Evolutionary conservation across 306 rosid species (phyloP), one percentile per base, ranked within the genome.

Genomic region (Senna tora): DNA sequence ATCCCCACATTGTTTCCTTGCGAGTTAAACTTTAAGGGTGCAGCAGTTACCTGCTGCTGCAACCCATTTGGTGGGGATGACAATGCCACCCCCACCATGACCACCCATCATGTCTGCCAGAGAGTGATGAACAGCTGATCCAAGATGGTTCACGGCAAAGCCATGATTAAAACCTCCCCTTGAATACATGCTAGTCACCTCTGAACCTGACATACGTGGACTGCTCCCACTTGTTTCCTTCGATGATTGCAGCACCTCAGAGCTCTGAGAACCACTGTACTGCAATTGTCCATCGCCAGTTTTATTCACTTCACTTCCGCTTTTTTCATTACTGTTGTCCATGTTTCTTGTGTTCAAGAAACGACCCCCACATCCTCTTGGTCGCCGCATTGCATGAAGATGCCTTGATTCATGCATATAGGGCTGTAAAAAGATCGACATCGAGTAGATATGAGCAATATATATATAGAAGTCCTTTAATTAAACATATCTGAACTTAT

Each of bases 361-460:
- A 15, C 99, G 95, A 17, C 99, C 99, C 0, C 99, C 96, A 0
- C 89, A 77, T 72, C 99, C 99, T 75, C 99, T 85, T 64, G 97
- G 96, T 50, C 99, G 88, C 22, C 97, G 87, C 91, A 86, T 69
- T 42, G 99, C 99, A 49, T 94, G 99, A 75, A 76, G 97, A 83
- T 94, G 99, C 50, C 99, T 96, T 0, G 99, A 94, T 76, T 91
- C 93, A 22, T 94, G 99, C 96, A 94, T 86, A 77, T 94, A 94
- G 19, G 96, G 95, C 99, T 94, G 88, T 50, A 80, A 69, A 53
- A 47, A 9, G 54, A 39, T n/a, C 45, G 9, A 12, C 28, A 16
- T 60, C 39, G 17, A 25, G 12, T 34, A 21, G n/a, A 17, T 22
- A 60, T 33, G 43, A 32, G 33, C 39, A 36, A 36, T 36, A 36